Base-by-base conservation (phyloP, 495 filamentous ascomycete species). In the Durotheca rogersii region DNA sequence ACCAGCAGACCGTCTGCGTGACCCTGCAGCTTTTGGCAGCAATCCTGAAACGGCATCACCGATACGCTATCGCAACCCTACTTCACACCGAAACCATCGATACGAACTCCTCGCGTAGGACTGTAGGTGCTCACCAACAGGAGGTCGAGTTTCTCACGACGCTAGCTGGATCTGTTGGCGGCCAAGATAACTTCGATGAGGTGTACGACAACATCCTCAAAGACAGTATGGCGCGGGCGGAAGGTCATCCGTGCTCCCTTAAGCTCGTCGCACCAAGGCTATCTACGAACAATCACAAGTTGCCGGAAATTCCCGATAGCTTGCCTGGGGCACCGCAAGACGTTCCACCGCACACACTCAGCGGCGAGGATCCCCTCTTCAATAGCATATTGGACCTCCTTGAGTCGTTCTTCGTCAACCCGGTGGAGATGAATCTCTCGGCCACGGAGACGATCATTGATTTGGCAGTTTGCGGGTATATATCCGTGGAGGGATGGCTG, bases 401-500 rank as follows among this genome's bases (percentile, higher is more conserved):
- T 23, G 76, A 81, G 15, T 81, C 77, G 0, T 99, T 97, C 62
- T 88, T 96, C 56, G 80, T 85, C 4, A 97, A 99, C 64, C 82
- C 89, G 12, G 82, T 96, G 1, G 89, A 94, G 48, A 88, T 84
- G 11, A 99, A 99, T 61, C 72, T 99, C 7, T 82, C 83, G 1
- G 70, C 95, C 6, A 96, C 94, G 0, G 85, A 90, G 56, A 79
- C 84, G 4, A 75, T 99, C 11, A 81, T 91, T 45, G 87, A 89
- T 50, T 75, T 97, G 19, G 85, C 86, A 11, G 84, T 86, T 0
- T 97, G 93, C 52, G 83, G 88, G 11, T 86, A 85, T 37, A 85
- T 94, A 60, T 79, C 82, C 4, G 74, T 96, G 1, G 90, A 96
- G 61, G 84, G 84, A 10, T 97, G 94, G 93, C 77, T 97, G n/a